Evolutionary conservation across 23 red algal species (phyloP).

Genomic region (Chondrus crispus): DNA sequence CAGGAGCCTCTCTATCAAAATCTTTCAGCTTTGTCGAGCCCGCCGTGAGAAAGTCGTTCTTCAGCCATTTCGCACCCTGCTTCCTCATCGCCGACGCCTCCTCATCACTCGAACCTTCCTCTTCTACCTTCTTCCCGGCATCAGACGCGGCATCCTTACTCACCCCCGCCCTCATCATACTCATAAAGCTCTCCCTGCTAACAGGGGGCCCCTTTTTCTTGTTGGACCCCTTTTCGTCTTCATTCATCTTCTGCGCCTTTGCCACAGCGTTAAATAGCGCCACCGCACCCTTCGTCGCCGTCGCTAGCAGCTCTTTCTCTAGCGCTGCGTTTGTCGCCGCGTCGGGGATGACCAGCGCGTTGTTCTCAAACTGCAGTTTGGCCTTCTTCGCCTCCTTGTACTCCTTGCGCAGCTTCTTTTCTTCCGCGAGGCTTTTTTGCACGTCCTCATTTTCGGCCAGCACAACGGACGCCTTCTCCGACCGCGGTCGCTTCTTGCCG

Average conservation of each 20-base stretch:
- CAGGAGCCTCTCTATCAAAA: slow-evolving; percentile 1
- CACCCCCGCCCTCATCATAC: slow-evolving; percentile 37
- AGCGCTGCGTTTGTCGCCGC: slow-evolving; percentile 58
- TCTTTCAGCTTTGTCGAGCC: slow-evolving; percentile 21
- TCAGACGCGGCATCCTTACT: background rate
- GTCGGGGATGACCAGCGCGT: slow-evolving; percentile 59
- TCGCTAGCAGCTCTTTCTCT: slow-evolving; percentile 45
- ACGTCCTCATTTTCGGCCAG: slow-evolving; percentile 49
- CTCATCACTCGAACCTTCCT: slow-evolving; percentile 10
- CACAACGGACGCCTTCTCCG: background rate
- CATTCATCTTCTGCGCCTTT: slow-evolving; percentile 46
- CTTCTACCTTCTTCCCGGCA: background rate
- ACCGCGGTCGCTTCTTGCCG: background rate
- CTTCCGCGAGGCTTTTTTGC: slow-evolving; percentile 10
- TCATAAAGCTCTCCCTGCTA: slow-evolving; percentile 67
- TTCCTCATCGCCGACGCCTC: background rate
- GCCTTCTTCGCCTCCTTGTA: slow-evolving; percentile 7
- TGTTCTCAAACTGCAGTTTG: slow-evolving; percentile 35
- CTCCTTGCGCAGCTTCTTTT: slow-evolving; percentile 1
- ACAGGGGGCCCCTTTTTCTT: slow-evolving; percentile 37
- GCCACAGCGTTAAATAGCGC: slow-evolving; percentile 71
- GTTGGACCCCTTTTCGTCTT: background rate
- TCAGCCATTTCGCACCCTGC: slow-evolving; percentile 41
- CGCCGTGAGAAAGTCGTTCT: slow-evolving; percentile 27
- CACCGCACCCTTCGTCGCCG: slow-evolving; percentile 58